phyloP scores from a whole-genome alignment of 441 rosid genomes.

The Erysimum cheiri region DNA sequence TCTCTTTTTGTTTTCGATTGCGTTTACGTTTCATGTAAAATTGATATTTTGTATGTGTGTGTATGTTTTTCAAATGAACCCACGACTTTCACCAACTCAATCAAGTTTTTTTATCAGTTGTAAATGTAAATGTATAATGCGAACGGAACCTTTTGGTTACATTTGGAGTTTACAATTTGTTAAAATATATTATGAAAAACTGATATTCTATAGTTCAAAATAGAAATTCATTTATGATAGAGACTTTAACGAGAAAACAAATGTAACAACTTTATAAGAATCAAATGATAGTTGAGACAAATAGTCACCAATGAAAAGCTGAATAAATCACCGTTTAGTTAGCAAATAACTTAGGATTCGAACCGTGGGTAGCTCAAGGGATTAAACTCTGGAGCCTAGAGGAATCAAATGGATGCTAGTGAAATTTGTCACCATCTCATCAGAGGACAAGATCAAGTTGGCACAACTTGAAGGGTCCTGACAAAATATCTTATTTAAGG shows the following conservation, averaged over 20 bases:
- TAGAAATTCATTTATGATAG: no score
- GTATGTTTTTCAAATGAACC: background rate
- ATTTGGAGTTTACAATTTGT: no score
- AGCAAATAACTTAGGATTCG: conserved; percentile 2
- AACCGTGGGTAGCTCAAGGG: conserved; percentile 7
- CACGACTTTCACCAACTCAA: background rate
- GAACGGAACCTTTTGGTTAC: no score
- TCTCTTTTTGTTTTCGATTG: background rate
- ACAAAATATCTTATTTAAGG: conserved; percentile 39
- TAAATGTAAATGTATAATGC: no score
- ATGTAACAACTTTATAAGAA: background rate
- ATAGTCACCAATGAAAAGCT: background rate
- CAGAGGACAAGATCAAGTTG: conserved; percentile 39
- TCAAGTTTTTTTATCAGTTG: background rate
- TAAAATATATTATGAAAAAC: no score
- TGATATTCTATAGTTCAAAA: no score
- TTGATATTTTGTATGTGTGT: no score
- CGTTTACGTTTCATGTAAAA: background rate
- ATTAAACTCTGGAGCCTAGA: conserved; percentile 1
- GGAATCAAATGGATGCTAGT: conserved; percentile 25
- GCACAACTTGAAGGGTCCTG: conserved; percentile 40
- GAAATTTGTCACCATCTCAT: conserved; percentile 29
- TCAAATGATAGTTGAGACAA: background rate
- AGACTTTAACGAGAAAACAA: background rate
- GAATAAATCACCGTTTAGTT: background rate